Evolutionary conservation across 2,329 filamentous ascomycete species (phyloP).

Genomic region (Verticillium longisporum): DNA sequence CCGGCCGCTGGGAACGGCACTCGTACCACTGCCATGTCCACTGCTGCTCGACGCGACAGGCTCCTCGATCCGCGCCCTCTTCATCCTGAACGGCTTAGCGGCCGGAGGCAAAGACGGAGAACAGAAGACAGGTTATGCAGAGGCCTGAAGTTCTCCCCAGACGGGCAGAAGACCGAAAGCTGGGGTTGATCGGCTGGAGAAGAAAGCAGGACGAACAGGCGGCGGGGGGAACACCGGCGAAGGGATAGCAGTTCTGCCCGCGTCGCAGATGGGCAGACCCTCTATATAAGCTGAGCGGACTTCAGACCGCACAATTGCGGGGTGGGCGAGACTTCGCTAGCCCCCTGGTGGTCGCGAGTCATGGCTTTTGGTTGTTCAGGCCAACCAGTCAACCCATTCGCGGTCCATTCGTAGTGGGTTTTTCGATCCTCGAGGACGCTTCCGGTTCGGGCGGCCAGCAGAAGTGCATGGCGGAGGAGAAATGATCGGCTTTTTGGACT

Average conservation of each 20-base stretch:
- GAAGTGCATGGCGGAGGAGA: background rate
- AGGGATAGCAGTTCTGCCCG: background rate
- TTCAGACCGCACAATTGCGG: constrained; percentile 7
- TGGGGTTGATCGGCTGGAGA: constrained; percentile 8
- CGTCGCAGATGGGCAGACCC: constrained; percentile 3
- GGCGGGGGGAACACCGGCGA: constrained; percentile 4
- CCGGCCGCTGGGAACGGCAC: background rate
- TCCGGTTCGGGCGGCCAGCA: background rate
- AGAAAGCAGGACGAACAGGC: constrained; percentile 9
- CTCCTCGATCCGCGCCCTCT: constrained; percentile 14
- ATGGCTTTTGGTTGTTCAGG: background rate
- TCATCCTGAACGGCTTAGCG: constrained; percentile 8
- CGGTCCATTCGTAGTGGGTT: background rate
- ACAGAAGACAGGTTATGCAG: background rate
- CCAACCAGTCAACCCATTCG: background rate
- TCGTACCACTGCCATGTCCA: background rate
- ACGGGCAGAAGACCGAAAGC: constrained; percentile 1
- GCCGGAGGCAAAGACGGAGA: background rate
- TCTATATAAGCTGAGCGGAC: constrained; percentile 12
- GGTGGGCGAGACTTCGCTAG: constrained; percentile 1
- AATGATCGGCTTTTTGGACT: background rate
- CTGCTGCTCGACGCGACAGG: background rate
- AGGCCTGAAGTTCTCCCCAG: background rate
- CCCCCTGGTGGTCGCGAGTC: constrained; percentile 3
- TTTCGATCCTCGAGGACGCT: background rate